These are phyloP conservation scores for Eucalyptus microcorys DNA, from an alignment of 345 rosid genomes.

Conservation along the genomic window DNA sequence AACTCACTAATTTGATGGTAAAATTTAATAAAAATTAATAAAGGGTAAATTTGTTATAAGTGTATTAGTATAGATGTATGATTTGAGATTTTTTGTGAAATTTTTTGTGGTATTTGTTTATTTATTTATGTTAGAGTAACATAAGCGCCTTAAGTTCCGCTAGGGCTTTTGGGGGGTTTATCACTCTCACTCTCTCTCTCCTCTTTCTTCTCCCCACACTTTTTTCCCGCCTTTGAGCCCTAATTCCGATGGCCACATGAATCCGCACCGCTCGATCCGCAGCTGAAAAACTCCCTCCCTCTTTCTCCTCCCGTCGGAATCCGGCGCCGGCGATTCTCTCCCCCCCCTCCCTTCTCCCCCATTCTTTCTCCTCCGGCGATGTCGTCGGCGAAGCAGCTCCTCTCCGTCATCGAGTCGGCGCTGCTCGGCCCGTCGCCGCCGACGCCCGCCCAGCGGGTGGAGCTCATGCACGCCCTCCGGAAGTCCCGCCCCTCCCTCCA, in stretches of 20 bases:
- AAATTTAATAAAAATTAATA: no score
- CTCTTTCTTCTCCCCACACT: no score
- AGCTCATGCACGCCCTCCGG: neutral
- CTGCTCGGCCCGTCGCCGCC: neutral
- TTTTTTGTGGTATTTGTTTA: no score
- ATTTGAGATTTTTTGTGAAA: no score
- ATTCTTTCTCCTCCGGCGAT: neutral
- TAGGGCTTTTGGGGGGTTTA: neutral
- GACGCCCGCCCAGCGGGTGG: neutral
- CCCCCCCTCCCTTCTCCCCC: no score
- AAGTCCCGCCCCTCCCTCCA: conserved; percentile 47
- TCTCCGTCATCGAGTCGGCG: neutral
- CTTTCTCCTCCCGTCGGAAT: neutral
- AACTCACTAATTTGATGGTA: no score
- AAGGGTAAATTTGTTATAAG: fast-evolving
- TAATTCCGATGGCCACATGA: neutral
- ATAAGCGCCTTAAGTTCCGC: neutral
- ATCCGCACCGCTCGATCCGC: neutral
- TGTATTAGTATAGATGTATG: fast-evolving
- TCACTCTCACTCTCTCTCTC: neutral
- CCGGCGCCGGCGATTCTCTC: neutral
- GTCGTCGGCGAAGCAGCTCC: neutral
- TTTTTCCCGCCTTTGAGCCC: neutral
- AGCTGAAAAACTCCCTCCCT: neutral
- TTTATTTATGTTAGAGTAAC: neutral